phyloP scores from a whole-genome alignment of 2,329 filamentous ascomycete species.

The Bretziella fagacearum region DNA sequence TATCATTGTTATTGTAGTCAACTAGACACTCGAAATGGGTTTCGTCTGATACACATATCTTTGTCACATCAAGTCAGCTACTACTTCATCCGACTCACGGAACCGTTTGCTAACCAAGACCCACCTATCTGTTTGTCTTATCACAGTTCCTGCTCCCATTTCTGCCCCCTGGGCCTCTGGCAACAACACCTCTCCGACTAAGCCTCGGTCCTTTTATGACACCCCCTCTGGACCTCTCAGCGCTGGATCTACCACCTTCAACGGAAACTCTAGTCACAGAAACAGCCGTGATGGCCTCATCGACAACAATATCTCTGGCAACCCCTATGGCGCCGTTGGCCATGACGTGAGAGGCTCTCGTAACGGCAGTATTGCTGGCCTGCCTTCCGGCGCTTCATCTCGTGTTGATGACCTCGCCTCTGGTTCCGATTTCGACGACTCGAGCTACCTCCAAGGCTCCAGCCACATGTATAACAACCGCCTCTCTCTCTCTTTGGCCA shows the following conservation, averaged over 20 bases:
- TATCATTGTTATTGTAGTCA: too few species aligned
- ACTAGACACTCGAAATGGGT: too few species aligned
- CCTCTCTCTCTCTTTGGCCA: background rate
- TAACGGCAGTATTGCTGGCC: conserved; percentile 1
- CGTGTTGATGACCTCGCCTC: background rate
- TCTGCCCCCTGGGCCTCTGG: background rate
- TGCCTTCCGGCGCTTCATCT: background rate
- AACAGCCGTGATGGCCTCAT: conserved; percentile 6
- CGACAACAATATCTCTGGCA: background rate
- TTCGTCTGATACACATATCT: too few species aligned
- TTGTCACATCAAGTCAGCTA: too few species aligned
- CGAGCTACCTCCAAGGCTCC: background rate
- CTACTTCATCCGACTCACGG: too few species aligned
- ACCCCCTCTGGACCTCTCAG: background rate
- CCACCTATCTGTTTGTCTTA: too few species aligned
- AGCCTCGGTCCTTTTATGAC: conserved; percentile 5
- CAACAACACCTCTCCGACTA: conserved; percentile 9
- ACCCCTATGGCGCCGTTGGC: conserved; percentile 5
- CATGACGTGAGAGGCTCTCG: conserved; percentile 7
- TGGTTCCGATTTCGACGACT: too few species aligned
- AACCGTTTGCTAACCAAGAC: too few species aligned
- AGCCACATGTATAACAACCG: background rate
- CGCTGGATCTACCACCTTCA: background rate
- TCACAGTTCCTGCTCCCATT: background rate
- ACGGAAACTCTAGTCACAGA: conserved; percentile 5